A percentile compares a stretch with the other conserved stretches of the same genome.
Evolutionary conservation across 148 eudicot species (phyloP).

Genomic region (Euryodendron excelsum): DNA sequence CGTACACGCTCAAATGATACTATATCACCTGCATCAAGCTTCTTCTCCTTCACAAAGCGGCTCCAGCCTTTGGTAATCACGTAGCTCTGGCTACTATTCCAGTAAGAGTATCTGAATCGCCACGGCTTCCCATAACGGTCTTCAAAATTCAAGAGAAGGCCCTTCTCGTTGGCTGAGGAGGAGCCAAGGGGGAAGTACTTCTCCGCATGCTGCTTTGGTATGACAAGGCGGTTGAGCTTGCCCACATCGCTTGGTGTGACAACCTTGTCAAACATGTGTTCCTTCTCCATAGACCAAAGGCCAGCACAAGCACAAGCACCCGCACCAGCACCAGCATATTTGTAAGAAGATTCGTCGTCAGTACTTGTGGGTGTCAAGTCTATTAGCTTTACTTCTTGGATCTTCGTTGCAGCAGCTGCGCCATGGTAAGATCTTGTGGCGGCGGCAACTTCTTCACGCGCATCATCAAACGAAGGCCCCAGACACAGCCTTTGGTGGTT

Average conservation of each 20-base stretch:
- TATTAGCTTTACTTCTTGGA: constrained; percentile 1
- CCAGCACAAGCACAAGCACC: neutral
- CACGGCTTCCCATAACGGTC: constrained; percentile 71
- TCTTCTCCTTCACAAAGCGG: constrained; percentile 84
- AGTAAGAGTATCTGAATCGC: constrained; percentile 78
- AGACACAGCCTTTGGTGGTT: neutral
- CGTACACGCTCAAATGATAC: constrained; percentile 71
- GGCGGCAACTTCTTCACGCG: neutral
- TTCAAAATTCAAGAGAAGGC: constrained; percentile 64
- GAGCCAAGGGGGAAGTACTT: constrained; percentile 76
- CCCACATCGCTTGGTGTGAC: constrained; percentile 92
- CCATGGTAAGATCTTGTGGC: neutral
- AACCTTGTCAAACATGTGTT: constrained; percentile 79
- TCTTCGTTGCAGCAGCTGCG: neutral
- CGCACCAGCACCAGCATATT: neutral
- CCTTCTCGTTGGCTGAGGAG: constrained; percentile 43
- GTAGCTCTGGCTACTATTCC: constrained; percentile 93
- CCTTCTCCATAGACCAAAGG: too few relatives aligned
- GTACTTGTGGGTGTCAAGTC: neutral
- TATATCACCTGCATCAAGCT: constrained; percentile 71
- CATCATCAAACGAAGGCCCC: neutral
- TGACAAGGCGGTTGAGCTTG: constrained; percentile 68
- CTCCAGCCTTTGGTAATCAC: constrained; percentile 93
- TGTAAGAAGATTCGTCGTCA: neutral
- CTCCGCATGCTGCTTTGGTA: constrained; percentile 85